phyloP scores from a whole-genome alignment of 2,329 filamentous ascomycete genomes.

The Dothistroma pini region DNA sequence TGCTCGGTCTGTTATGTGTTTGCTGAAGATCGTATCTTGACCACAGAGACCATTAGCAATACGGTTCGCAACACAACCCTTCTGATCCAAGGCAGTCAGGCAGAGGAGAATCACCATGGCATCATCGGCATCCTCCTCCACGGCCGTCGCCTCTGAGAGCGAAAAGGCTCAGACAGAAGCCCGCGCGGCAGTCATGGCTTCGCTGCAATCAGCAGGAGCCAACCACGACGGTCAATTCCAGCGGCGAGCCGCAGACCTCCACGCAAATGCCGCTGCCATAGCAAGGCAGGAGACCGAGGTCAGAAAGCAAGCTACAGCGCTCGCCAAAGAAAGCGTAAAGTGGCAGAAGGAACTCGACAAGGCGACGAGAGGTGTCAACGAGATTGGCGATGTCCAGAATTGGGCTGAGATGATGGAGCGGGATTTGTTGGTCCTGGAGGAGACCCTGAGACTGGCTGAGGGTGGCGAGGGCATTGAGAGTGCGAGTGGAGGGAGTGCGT shows the following conservation, averaged over 20 bases:
- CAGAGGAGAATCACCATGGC: conserved; percentile 5
- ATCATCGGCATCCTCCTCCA: conserved; percentile 19
- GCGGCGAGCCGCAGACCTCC: conserved; percentile 64
- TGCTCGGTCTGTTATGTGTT: not conserved
- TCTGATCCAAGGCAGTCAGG: not conserved
- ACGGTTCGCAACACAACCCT: not conserved
- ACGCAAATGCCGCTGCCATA: conserved; percentile 64
- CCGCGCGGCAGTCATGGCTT: conserved; percentile 49
- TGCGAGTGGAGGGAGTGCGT: conserved; percentile 32
- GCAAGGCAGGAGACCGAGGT: conserved; percentile 55
- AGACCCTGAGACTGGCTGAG: conserved; percentile 36
- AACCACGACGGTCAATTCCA: conserved; percentile 66
- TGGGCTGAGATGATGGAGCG: conserved; percentile 75
- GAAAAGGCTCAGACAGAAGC: conserved; percentile 45
- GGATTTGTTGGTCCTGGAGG: conserved; percentile 37
- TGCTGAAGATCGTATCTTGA: not conserved
- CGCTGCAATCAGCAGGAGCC: conserved; percentile 57
- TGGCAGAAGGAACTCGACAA: conserved; percentile 61
- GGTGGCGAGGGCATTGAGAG: conserved; percentile 27
- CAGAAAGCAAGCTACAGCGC: conserved; percentile 51
- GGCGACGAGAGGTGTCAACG: conserved; percentile 65
- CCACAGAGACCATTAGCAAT: not conserved
- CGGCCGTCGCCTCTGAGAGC: conserved; percentile 17
- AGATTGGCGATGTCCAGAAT: conserved; percentile 78
- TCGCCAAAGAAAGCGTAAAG: conserved; percentile 60